phyloP scores from a whole-genome alignment of 2,329 filamentous ascomycete genomes.

The Coniella vitis region DNA sequence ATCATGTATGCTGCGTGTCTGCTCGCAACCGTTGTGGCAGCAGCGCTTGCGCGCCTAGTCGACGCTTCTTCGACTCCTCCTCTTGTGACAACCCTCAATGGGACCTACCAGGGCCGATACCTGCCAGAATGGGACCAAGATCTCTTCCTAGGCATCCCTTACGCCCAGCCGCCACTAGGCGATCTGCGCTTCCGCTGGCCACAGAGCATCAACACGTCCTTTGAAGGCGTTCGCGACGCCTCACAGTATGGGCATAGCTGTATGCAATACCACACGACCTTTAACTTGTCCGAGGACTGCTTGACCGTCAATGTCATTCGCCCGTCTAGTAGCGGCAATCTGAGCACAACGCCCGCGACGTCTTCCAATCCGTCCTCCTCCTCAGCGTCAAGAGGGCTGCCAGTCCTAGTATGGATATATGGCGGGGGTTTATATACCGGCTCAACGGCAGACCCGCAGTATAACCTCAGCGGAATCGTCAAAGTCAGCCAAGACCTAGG shows the following conservation, averaged over 20 bases:
- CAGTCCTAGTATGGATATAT: conserved; percentile 51
- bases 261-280: conserved; percentile 36
- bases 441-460: conserved; percentile 45
- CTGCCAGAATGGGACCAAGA: conserved; percentile 31
- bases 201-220: conserved; percentile 31
- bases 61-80: conserved; percentile 1
- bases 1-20: conserved; percentile 9
- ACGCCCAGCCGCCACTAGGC: conserved; percentile 31
- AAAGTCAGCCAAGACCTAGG: conserved; percentile 42
- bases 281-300: conserved; percentile 43
- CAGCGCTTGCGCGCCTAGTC: conserved; percentile 1
- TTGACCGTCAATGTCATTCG: conserved; percentile 36
- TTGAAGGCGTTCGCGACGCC: conserved; percentile 31
- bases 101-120: conserved; percentile 28
- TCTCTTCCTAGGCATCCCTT: conserved; percentile 34
- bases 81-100: conserved; percentile 23
- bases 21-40: not conserved
- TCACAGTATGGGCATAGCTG: conserved; percentile 38
- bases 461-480: conserved; percentile 59
- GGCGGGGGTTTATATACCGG: conserved; percentile 48
- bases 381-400: conserved; percentile 20
- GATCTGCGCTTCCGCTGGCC: conserved; percentile 31
- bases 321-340: conserved; percentile 25
- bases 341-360: too few species aligned
- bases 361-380: too few species aligned